phyloP scores from a whole-genome alignment of 208 protist species.

The Crithidia thermophila region DNA sequence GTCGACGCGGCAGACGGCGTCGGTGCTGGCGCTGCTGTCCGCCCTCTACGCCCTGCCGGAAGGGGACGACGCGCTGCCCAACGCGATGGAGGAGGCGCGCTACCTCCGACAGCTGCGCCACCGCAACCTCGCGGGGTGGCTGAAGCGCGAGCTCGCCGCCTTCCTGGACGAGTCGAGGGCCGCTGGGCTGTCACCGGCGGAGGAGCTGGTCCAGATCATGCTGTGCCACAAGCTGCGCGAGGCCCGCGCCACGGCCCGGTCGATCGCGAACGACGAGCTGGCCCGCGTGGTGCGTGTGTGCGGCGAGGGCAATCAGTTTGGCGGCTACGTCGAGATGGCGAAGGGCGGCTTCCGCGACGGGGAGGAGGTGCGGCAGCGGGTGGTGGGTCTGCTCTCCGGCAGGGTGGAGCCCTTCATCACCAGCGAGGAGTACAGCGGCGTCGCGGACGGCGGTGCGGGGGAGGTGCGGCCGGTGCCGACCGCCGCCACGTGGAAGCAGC shows the following conservation, averaged over 20 bases:
- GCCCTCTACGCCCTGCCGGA: conserved; percentile 88
- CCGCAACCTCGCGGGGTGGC: conserved; percentile 74
- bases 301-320: conserved; percentile 87
- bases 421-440: conserved; percentile 53
- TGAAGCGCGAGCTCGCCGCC: conserved; percentile 61
- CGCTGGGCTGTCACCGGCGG: conserved; percentile 25
- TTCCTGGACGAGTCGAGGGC: conserved; percentile 25
- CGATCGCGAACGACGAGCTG: conserved; percentile 56
- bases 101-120: conserved; percentile 81
- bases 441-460: conserved; percentile 9
- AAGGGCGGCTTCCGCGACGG: conserved; percentile 47
- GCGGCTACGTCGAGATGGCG: conserved; percentile 70
- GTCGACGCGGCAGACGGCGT: conserved; percentile 60
- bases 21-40: conserved; percentile 61
- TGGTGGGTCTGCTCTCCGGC: conserved; percentile 82
- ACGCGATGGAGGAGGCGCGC: conserved; percentile 69
- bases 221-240: conserved; percentile 78
- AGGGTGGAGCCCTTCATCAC: conserved; percentile 83
- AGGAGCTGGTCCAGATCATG: conserved; percentile 78
- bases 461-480: conserved; percentile 35
- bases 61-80: conserved; percentile 54
- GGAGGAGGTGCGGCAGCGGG: conserved; percentile 61
- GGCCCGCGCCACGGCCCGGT: conserved; percentile 47
- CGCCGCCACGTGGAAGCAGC: conserved; percentile 90
- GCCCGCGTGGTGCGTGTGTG: conserved; percentile 77